These are phyloP conservation scores for Conticribra guillardii DNA, from an alignment of 108 stramenopile genomes.

Conservation along the genomic window DNA sequence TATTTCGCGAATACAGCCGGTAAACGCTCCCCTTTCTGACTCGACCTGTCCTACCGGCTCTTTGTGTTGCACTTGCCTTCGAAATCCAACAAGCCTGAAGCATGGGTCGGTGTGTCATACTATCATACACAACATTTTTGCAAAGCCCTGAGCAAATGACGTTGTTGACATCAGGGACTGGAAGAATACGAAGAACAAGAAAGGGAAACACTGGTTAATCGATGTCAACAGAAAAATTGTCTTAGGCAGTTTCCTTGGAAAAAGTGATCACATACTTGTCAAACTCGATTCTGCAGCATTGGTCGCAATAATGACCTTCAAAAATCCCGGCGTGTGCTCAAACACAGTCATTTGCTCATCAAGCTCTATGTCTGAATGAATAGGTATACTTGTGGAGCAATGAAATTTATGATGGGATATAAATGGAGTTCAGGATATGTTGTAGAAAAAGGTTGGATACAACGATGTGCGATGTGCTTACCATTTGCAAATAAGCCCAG, in stretches of 20 bases:
- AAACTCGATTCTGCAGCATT: constrained; percentile 98
- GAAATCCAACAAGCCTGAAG: constrained; percentile 90
- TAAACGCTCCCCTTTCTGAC: constrained; percentile 90
- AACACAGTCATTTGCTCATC: constrained; percentile 94
- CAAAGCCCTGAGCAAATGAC: constrained; percentile 95
- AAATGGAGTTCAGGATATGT: no score
- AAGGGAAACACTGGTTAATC: no score
- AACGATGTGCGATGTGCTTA: no score
- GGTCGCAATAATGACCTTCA: constrained; percentile 95
- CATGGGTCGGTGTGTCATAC: constrained; percentile 70
- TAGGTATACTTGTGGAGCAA: no score
- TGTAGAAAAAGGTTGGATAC: no score
- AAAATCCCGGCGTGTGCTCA: constrained; percentile 61
- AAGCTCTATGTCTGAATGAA: constrained; percentile 92
- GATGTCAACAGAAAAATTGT: no score
- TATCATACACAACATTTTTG: constrained; percentile 80
- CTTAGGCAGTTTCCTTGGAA: no score
- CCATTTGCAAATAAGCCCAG: constrained; percentile 58
- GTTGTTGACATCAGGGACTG: constrained; percentile 94
- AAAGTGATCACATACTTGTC: no score
- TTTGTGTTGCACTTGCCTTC: constrained; percentile 87
- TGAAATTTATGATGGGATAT: no score
- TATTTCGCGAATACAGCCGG: constrained; percentile 78
- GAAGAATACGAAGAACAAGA: no score
- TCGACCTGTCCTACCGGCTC: constrained; percentile 94